Base-by-base conservation (phyloP, 805 yeast species). In the Ogataea pilisensis region DNA sequence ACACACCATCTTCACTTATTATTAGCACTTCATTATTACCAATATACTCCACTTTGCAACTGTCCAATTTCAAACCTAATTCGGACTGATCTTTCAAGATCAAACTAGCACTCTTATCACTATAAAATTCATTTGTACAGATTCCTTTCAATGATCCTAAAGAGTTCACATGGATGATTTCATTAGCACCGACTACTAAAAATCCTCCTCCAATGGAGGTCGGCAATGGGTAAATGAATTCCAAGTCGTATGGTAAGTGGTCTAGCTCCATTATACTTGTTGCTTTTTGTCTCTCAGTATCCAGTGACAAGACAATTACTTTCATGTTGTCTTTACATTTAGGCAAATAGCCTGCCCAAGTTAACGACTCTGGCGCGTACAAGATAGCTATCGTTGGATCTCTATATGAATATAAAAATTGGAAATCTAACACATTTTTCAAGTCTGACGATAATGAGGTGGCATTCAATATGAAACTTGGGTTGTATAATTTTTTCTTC, bases 291-390 rank as follows among this genome's bases (percentile, higher is more conserved):
- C 74, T 69, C 17, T 63, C 65, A 13, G 82, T 53, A 50, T 89
- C 91, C 17, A 90, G 63, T 0, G 95, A 80, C 35, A 87, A 57
- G 0, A 85, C 86, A 21, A 77, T 65, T 44, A 79, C 75, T 32
- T 71, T 69, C 24, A 78, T 67, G 14, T 78, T 82, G 53, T 87
- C 95, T 53, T 78, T 82, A 5, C 63, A 66, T 37, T 72, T 64
- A 2, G 82, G 72, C 26, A 83, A 62, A 39, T 76, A 72, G 0
- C 96, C 96, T 0, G 95, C 80, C 95, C 96, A 87, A 0, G 89
- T 78, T 11, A 54, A 34, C 1, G 58, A 39, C 25, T 60, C 55
- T 1, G 67, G 64, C 0, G 64, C 59, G 44, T 61, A 61, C 33
- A 61, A 41, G 13, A 61, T 44, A 2, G 65, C 65, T n/a, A 62